Percentiles rank a stretch among this genome's conserved stretches.
These are phyloP conservation scores for Trametes polyzona DNA, from an alignment of 1,284 basidiomycete species.

Conservation along the genomic window DNA sequence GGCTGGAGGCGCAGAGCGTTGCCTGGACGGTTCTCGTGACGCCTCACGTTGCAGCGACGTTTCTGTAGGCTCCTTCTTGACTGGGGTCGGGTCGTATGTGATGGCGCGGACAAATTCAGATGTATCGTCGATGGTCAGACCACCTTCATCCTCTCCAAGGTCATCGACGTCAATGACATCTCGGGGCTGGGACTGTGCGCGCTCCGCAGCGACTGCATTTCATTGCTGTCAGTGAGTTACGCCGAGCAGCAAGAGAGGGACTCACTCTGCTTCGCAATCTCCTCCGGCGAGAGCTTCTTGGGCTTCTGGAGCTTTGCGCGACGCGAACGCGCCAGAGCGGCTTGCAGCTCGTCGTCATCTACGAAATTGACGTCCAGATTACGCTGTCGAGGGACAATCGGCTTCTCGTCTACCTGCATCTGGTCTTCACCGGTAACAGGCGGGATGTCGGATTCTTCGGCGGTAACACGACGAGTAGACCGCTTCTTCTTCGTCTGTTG, in stretches of 20 bases:
- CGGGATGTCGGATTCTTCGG: slow-evolving; percentile 62
- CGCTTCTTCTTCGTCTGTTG: slow-evolving; percentile 89
- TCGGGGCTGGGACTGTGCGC: slow-evolving; percentile 53
- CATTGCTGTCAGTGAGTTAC: neutral
- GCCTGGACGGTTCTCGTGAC: slow-evolving; percentile 41
- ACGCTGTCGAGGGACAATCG: slow-evolving; percentile 60
- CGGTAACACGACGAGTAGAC: slow-evolving; percentile 64
- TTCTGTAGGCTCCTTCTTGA: slow-evolving; percentile 49
- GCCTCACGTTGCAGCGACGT: slow-evolving; percentile 38
- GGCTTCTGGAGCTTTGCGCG: slow-evolving; percentile 80
- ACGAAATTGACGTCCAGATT: slow-evolving; percentile 89
- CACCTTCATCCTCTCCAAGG: slow-evolving; percentile 55
- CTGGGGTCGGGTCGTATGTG: slow-evolving; percentile 57
- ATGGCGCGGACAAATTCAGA: slow-evolving; percentile 96
- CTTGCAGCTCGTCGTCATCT: slow-evolving; percentile 98
- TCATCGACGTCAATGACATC: slow-evolving; percentile 63
- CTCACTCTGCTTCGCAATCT: slow-evolving; percentile 81
- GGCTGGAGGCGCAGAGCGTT: slow-evolving; percentile 36
- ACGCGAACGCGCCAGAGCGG: slow-evolving; percentile 85
- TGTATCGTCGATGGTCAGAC: slow-evolving; percentile 94
- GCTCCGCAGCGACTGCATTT: slow-evolving; percentile 66
- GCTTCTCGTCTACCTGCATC: slow-evolving; percentile 82
- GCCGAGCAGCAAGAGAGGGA: slow-evolving; percentile 14
- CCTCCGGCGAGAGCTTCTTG: slow-evolving; percentile 83
- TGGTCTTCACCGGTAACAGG: slow-evolving; percentile 48